These are phyloP conservation scores for Lepidium didymum DNA, from an alignment of 345 rosid genomes.

Conservation along the genomic window DNA sequence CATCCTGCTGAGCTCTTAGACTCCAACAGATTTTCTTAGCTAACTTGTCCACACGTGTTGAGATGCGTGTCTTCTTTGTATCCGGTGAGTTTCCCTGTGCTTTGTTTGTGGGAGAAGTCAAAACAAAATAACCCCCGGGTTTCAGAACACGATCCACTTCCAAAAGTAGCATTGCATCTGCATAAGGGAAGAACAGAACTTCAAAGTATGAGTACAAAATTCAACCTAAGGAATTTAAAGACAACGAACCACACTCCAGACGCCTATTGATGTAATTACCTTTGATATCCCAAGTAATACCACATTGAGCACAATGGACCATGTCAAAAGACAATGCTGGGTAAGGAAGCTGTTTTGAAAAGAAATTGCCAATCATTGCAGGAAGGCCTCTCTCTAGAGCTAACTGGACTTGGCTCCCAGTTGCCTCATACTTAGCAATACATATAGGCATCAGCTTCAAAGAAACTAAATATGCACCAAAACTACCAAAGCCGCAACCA, in stretches of 20 bases:
- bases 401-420: constrained; percentile 96
- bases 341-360: constrained; percentile 78
- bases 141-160: constrained; percentile 91
- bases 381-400: constrained; percentile 99
- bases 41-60: constrained; percentile 53
- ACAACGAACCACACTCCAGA: not conserved
- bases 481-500: constrained; percentile 98
- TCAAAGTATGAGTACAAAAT: not conserved
- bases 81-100: constrained; percentile 42
- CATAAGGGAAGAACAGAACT: not conserved
- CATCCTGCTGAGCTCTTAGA: constrained; percentile 87
- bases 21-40: constrained; percentile 82
- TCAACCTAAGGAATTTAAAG: not conserved
- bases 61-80: constrained; percentile 47
- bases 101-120: constrained; percentile 67
- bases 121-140: constrained; percentile 96
- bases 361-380: constrained; percentile 85
- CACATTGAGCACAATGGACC: constrained; percentile 98
- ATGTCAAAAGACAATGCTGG: constrained; percentile 85
- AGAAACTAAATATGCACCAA: constrained; percentile 89
- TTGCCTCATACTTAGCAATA: constrained; percentile 84
- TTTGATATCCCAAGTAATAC: constrained; percentile 80
- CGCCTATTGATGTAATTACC: constrained; percentile 36
- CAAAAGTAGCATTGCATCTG: constrained; percentile 84
- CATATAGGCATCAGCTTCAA: constrained; percentile 78